Evolutionary conservation across 345 rosid genomes (phyloP), one percentile per base, ranked within the genome.

Genomic region (Syzygium oleosum): DNA sequence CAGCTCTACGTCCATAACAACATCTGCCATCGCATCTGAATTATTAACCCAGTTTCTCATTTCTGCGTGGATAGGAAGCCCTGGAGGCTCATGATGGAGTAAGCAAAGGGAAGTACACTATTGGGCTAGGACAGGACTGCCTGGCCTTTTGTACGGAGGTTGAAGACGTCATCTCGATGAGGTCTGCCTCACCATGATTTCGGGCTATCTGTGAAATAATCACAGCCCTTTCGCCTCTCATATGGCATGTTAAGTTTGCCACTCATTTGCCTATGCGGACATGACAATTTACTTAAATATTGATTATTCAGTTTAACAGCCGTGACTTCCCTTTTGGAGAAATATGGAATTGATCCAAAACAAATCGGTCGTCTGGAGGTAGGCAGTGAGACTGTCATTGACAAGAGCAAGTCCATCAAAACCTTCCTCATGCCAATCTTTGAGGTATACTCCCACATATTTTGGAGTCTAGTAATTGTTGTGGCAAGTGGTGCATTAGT

Each of bases 101-200:
- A 52, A 95, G 99, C 91, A 95, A 95, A 91, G 98, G 99, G 56
- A 98, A 98, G 88, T 98, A 97, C 91, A 98, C 98, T 3, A 96
- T 98, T 84, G 99, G 99, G 65, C 99, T 97, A 89, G 99, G 99
- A 88, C 99, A 98, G 89, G 99, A 97, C 89, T 92, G 98, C 90
- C 88, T 98, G 98, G 99, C 94, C 61, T 98, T 98, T 89, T 98
- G 99, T 89, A 91, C 98, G 9, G 99, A 98, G 91, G 95, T 98
- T 86, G 99, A 98, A 92, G 99, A 98, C 94, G 99, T 98, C 58
- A 94, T 98, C 91, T 98, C 99, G 19, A 97, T 98, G 99, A 95
- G 99, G 99, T 96, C 83, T 31, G 79, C 6, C 43, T 65, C 79
- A 43, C 46, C 46, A 31, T 4, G 43, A 16, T 31, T 8, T 65